These are phyloP conservation scores for Lactarius indigo DNA, from an alignment of 768 basidiomycete species.

Conservation along the genomic window DNA sequence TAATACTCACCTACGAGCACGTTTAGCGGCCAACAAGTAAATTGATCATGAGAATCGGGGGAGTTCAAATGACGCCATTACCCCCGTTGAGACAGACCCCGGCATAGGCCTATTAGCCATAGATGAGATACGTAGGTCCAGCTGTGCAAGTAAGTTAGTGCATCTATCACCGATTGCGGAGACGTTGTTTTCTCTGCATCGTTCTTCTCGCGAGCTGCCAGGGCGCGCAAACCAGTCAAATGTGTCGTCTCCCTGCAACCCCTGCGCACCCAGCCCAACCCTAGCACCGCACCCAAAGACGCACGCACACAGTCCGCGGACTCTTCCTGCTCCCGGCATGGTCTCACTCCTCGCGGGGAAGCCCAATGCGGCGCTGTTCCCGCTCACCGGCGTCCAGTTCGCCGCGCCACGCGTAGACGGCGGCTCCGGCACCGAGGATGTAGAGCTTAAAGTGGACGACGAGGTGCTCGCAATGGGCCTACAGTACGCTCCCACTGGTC, in stretches of 20 bases:
- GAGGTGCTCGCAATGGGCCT: constrained; percentile 62
- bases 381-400: constrained; percentile 78
- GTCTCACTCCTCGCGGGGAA: constrained; percentile 88
- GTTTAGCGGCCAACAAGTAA: no score
- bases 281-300: no score
- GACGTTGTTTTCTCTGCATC: constrained; percentile 42
- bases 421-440: constrained; percentile 41
- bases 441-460: constrained; percentile 49
- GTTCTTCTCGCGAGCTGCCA: constrained; percentile 63
- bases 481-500: constrained; percentile 68
- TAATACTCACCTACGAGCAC: no score
- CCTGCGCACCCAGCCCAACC: no score
- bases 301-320: no score
- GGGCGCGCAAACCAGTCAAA: constrained; percentile 59
- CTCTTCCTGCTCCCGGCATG: constrained; percentile 72
- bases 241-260: constrained; percentile 35
- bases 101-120: background rate
- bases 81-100: no score
- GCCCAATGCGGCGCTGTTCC: constrained; percentile 88
- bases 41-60: background rate
- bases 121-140: background rate
- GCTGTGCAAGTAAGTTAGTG: no score
- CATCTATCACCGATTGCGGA: background rate
- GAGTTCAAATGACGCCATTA: no score
- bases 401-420: constrained; percentile 50